phyloP scores from a whole-genome alignment of 1,284 basidiomycete genomes.

The Puccinia horiana region DNA sequence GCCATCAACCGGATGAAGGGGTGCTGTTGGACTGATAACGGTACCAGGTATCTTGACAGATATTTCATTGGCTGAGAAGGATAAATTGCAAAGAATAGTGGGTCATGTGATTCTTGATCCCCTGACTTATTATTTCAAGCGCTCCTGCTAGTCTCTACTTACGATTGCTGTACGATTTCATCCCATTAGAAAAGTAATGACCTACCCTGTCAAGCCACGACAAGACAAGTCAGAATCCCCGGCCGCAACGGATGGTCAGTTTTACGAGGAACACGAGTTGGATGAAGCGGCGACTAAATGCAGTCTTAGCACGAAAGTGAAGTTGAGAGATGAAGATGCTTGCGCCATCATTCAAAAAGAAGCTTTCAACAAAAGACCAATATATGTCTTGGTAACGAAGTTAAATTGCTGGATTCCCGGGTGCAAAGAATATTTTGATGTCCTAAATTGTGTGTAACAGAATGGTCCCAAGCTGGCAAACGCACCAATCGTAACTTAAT shows the following conservation, averaged over 20 bases:
- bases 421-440: background rate
- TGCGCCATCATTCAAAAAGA: too few relatives aligned
- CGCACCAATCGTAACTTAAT: constrained; percentile 33
- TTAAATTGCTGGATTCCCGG: too few relatives aligned
- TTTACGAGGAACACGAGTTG: background rate
- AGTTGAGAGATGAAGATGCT: background rate
- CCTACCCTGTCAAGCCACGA: constrained; percentile 34
- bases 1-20: constrained; percentile 39
- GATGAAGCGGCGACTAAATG: background rate
- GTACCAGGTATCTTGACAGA: constrained; percentile 29
- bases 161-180: constrained; percentile 21
- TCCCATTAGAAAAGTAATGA: background rate
- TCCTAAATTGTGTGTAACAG: background rate
- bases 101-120: background rate
- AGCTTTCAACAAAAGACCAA: too few relatives aligned
- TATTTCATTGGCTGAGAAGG: constrained; percentile 2
- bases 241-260: background rate
- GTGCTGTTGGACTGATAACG: background rate
- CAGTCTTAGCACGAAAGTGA: background rate
- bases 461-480: background rate
- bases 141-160: background rate
- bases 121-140: background rate
- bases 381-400: too few relatives aligned
- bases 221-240: background rate
- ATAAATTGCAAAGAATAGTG: background rate